Evolutionary conservation across 345 rosid genomes (phyloP), one percentile per base, ranked within the genome.

Genomic region (Heritiera littoralis): DNA sequence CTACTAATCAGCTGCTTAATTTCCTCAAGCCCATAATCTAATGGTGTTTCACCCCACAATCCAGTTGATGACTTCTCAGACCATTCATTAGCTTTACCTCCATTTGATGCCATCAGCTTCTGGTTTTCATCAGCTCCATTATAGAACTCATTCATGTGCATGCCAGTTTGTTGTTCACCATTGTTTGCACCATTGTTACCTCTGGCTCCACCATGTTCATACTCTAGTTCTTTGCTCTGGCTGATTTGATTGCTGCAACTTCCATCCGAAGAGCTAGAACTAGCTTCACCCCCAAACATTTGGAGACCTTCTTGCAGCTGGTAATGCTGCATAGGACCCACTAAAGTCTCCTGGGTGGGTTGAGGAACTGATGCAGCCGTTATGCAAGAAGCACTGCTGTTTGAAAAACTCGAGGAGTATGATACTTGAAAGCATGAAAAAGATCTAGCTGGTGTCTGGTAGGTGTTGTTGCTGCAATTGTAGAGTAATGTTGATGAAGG

Each of bases 21-120:
- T 85, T 93, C 97, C 80, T 95, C 98, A 55, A 92, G 71, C 8
- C 94, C 94, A 82, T 88, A 88, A 18, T 91, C 91, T 65, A 82
- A 80, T 68, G 86, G 74, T 71, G 81, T 69, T 11, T 85, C 81
- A 48, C 7, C 80, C 84, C 83, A 83, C 52, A 69, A 66, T 75
- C 81, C 85, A 40, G 8, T 58, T 48, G 74, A 23, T 48, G 63
- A 7, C 13, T 56, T 56, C 60, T 56, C 23, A 18, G 23, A 55
- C 60, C 60, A 56, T 56, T n/a, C 61, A 8, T 56, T 7, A 15
- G 18, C 35, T 32, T 52, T 66, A 55, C 56, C 49, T 54, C 55
- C 73, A 76, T 66, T 72, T 63, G 81, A 20, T 70, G 70, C 72
- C 82, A 80, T 75, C 66, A 74, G 65, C 75, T 77, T 84, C 46